Base-by-base conservation (phyloP, 2,329 filamentous ascomycete genomes). In the Cladophialophora yegresii region DNA sequence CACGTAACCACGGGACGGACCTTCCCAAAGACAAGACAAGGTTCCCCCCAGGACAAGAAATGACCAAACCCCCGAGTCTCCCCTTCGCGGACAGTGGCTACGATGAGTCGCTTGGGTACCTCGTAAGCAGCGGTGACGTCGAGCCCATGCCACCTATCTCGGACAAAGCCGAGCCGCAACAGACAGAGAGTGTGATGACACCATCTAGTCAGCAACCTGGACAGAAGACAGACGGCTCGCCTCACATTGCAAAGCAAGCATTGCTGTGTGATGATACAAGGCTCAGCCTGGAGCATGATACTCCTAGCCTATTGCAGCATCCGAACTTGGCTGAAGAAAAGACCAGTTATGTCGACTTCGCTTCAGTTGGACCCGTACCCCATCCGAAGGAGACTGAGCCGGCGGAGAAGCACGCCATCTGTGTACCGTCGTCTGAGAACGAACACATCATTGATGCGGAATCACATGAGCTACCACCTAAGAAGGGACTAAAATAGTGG, bases 31-130 rank as follows among this genome's bases (percentile, higher is more conserved):
- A 40, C 20, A 51, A 33, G 10, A 5, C 45, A 6, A 33, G 16
- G 12, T 23, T 7, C 22, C 7, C 7, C 10, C 9, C 20, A 33
- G 32, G 12, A 6, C 32, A 23, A 26, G 43, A 33, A 51, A 16
- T 28, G 2, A 50, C 3, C 4, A 40, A 53, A 26, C 60, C 56
- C 28, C 68, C 69, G 20, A 57, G 51, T 22, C 60, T 69, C 5
- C 63, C 56, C 0, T 65, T 61, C 30, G 53, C 58, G 8, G 66
- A 71, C 56, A 71, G 63, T 57, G 68, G 65, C 12, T 71, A 66
- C 43, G 57, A 67, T 54, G 68, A 70, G 54, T 63, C 66, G 33
- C 43, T 63, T 16, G 26, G 40, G n/a, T 53, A 12, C 10, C 23
- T 62, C 8, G 51, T 23, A 28, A 10, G 32, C 9, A 53, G 58